Conservation (phyloP, 768 basidiomycete species). For the Nidularia sp. region DNA sequence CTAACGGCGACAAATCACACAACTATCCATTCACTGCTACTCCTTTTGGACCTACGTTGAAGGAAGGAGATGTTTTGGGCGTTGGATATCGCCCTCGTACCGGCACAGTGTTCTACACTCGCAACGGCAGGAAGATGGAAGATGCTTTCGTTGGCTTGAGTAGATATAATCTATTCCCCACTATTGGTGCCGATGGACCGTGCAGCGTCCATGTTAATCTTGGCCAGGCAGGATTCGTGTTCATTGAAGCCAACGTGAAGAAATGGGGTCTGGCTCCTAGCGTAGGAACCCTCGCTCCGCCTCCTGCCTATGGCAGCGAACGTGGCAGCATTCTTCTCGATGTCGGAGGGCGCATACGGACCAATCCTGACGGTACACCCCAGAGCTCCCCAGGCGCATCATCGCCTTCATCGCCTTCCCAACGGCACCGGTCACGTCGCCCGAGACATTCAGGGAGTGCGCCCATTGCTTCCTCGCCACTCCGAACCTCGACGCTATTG, state of each 20-base stretch:
- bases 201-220: slow-evolving; percentile 97
- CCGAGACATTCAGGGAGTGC: slow-evolving; percentile 35
- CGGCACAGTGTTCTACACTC: slow-evolving; percentile 98
- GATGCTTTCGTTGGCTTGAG: slow-evolving; percentile 92
- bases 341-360: slow-evolving; percentile 63
- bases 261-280: slow-evolving; percentile 99
- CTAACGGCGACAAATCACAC: slow-evolving; percentile 94
- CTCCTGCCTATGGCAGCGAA: slow-evolving; percentile 97
- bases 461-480: slow-evolving; percentile 59
- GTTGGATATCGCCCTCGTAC: slow-evolving; percentile 94
- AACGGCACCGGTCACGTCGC: slow-evolving; percentile 62
- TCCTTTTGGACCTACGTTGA: slow-evolving; percentile 78
- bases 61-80: slow-evolving; percentile 94
- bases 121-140: slow-evolving; percentile 95
- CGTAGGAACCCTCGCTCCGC: slow-evolving; percentile 94
- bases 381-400: slow-evolving; percentile 39
- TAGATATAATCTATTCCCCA: slow-evolving; percentile 93
- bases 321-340: slow-evolving; percentile 94
- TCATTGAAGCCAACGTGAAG: slow-evolving; percentile 99
- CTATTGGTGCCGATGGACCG: slow-evolving; percentile 93
- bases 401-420: slow-evolving; percentile 43
- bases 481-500: slow-evolving; percentile 48
- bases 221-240: slow-evolving; percentile 97
- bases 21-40: slow-evolving; percentile 91
- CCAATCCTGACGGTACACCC: slow-evolving; percentile 32